Evolutionary conservation across 1,284 basidiomycete species (phyloP), one percentile per base, ranked within the genome.

Genomic region (Cutaneotrichosporon sp.): DNA sequence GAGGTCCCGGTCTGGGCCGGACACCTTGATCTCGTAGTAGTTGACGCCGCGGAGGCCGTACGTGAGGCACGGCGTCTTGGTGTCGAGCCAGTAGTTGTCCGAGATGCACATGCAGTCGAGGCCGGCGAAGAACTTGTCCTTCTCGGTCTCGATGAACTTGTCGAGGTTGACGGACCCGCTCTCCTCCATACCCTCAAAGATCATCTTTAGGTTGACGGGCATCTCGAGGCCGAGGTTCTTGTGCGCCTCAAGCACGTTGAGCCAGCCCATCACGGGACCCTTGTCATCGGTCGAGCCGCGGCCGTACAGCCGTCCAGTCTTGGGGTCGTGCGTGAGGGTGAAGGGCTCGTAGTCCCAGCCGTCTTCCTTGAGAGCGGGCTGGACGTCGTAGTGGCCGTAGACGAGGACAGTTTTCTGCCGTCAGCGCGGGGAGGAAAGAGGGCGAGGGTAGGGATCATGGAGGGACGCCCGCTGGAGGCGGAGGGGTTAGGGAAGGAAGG

Each of bases 141-240:
- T 88, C 83, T 98, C 93, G 58, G 84, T 84, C 68, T 86, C 82
- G 71, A 99, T 94, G 58, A 97, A 86, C 60, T 91, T 91, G 76
- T 98, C 95, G 13, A 99, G 85, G 7, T 94, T 94, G 73, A 94
- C 92, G 52, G 90, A 92, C 8, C 96, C 96, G 71, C 86, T 90
- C 83, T 99, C 96, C 81, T 99, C 96, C 97, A 99, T 99, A 9
- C 96, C 94, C 80, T 99, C 96, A 75, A 99, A 95, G 83, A 91
- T 93, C 84, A 94, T 90, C 73, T 89, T 88, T 71, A 99, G 81
- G 81, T 99, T 99, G 61, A 99, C 96, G 1, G 96, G 96, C 21
- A 99, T 85, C 58, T 89, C 87, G 62, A 89, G 84, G 49, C 86
- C 85, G 56, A 88, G 86, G 67, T 88, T 78, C 72, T 84, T 80